Percentiles rank a stretch among this genome's conserved stretches.
Conservation (phyloP, 495 filamentous ascomycete genomes). For the Pyronema domesticum region DNA sequence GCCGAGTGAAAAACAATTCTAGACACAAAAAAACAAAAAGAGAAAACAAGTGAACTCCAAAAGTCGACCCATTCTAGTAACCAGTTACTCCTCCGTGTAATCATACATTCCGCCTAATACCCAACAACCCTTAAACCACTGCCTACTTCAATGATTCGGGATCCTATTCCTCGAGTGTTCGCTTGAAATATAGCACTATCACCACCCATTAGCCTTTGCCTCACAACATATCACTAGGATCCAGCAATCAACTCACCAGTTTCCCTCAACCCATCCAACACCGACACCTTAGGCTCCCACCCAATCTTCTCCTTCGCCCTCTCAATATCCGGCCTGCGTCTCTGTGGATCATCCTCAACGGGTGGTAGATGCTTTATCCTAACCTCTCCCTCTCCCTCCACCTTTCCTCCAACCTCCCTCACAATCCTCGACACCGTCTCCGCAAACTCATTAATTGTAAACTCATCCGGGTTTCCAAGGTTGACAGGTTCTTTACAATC, state of each 20-base stretch:
- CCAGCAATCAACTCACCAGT: constrained; percentile 8
- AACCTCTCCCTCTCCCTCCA: background rate
- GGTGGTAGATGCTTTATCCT: constrained; percentile 13
- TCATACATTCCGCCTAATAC: no score
- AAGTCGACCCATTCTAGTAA: no score
- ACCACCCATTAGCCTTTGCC: background rate
- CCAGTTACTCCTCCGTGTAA: no score
- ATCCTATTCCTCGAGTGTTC: constrained; percentile 5
- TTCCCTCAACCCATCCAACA: constrained; percentile 19
- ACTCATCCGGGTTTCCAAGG: constrained; percentile 23
- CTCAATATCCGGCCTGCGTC: constrained; percentile 21
- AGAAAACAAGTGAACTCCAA: no score
- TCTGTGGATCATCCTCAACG: constrained; percentile 21
- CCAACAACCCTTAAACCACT: background rate
- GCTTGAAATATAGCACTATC: constrained; percentile 14
- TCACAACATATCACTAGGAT: background rate
- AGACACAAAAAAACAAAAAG: no score
- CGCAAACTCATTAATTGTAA: constrained; percentile 20
- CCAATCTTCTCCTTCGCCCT: constrained; percentile 18
- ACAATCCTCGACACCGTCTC: constrained; percentile 17
- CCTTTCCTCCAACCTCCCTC: constrained; percentile 4
- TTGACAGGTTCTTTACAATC: constrained; percentile 22
- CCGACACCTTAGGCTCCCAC: constrained; percentile 15
- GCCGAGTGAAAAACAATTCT: no score
- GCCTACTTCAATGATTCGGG: background rate